A percentile compares a stretch with the other conserved stretches of the same genome.
Evolutionary conservation across 2,329 filamentous ascomycete genomes (phyloP).

Genomic region (Colletotrichum sp.): DNA sequence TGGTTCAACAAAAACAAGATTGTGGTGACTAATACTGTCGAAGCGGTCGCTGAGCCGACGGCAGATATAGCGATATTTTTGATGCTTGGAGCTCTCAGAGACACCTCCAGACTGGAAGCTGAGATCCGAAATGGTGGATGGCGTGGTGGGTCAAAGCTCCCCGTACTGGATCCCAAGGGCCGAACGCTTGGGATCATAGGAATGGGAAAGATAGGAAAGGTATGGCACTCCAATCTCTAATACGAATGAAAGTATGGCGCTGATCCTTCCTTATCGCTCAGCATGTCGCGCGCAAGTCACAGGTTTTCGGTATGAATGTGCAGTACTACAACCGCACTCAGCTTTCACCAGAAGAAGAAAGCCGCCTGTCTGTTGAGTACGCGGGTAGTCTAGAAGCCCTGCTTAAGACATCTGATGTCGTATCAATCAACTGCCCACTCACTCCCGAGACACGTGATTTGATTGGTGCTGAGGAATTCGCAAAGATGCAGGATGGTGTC

Average conservation of each 20-base stretch:
- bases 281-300: neutral
- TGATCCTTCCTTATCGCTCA: neutral
- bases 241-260: neutral
- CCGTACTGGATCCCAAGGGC: neutral
- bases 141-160: neutral
- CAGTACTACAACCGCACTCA: rapidly evolving
- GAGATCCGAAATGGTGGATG: neutral
- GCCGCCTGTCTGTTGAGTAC: rapidly evolving
- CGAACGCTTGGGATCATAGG: neutral
- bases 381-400: neutral
- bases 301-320: neutral
- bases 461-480: rapidly evolving
- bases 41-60: neutral
- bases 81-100: neutral
- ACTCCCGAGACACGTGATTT: rapidly evolving
- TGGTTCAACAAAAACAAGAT: neutral
- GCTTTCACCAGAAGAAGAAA: neutral
- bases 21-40: rapidly evolving
- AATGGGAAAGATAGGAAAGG: neutral
- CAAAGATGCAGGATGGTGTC: neutral
- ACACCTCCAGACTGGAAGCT: neutral
- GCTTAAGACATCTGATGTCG: neutral
- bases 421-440: neutral
- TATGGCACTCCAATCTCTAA: rapidly evolving
- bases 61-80: neutral